Percentiles rank a stretch among this genome's conserved stretches.
Conservation (phyloP, 1,139 yeast genomes). For the Saccharomyces hybrid region DNA sequence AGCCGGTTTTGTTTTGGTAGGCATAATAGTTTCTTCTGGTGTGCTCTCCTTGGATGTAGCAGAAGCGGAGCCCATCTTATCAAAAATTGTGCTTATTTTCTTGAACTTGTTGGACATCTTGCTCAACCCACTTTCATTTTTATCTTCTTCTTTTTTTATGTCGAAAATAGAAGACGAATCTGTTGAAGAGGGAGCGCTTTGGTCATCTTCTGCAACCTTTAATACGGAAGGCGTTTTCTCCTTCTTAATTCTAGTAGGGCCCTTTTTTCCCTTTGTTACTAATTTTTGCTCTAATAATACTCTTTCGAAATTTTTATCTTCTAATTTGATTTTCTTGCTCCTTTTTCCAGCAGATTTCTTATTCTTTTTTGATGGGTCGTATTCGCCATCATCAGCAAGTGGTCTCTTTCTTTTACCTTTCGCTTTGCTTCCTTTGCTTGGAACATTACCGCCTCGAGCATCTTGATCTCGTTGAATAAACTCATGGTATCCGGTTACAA, state of each 20-base stretch:
- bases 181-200: conserved; percentile 6
- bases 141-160: conserved; percentile 10
- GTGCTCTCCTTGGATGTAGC: conserved; percentile 5
- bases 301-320: conserved; percentile 28
- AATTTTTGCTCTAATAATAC: conserved; percentile 26
- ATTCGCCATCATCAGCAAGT: conserved; percentile 28
- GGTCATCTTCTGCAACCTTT: conserved; percentile 1
- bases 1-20: neutral
- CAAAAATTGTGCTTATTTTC: conserved; percentile 24
- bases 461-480: conserved; percentile 52
- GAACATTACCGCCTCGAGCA: conserved; percentile 30
- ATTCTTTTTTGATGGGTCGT: conserved; percentile 27
- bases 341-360: conserved; percentile 10
- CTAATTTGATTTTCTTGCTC: conserved; percentile 20
- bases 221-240: conserved; percentile 16
- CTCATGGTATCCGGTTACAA: conserved; percentile 56
- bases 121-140: conserved; percentile 23
- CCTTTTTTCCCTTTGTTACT: conserved; percentile 21
- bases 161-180: conserved; percentile 18
- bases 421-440: conserved; percentile 20
- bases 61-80: conserved; percentile 13
- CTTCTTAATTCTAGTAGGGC: conserved; percentile 21
- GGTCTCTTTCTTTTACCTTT: conserved; percentile 30
- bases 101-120: conserved; percentile 29
- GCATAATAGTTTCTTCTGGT: conserved; percentile 1